Conservation (phyloP, 2,329 filamentous ascomycete genomes). For the Trichoderma sp. region DNA sequence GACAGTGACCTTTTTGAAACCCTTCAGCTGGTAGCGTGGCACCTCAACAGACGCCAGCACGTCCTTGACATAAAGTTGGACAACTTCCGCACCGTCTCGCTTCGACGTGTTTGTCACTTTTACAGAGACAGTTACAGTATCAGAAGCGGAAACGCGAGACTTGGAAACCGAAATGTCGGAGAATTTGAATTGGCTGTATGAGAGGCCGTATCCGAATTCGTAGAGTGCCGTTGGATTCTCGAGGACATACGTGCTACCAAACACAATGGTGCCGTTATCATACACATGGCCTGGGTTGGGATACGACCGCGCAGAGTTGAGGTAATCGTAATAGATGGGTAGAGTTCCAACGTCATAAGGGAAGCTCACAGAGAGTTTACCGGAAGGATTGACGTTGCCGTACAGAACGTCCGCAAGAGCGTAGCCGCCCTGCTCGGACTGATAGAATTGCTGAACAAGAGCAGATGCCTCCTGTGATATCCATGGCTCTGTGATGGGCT, state of each 20-base stretch:
- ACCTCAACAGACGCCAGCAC: background rate
- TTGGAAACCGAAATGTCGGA: slow-evolving; percentile 3
- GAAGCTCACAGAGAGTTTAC: slow-evolving; percentile 9
- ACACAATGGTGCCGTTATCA: background rate
- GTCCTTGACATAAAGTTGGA: slow-evolving; percentile 9
- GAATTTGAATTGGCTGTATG: background rate
- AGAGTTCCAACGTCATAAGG: slow-evolving; percentile 10
- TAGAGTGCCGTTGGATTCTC: background rate
- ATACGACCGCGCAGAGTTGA: background rate
- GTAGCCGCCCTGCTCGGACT: slow-evolving; percentile 1
- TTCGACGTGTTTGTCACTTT: background rate
- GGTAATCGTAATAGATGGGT: slow-evolving; percentile 4
- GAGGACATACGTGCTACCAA: slow-evolving; percentile 1
- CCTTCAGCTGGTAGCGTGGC: slow-evolving; percentile 2
- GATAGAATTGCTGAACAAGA: slow-evolving; percentile 9
- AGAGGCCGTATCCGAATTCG: slow-evolving; percentile 8
- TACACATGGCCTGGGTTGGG: background rate
- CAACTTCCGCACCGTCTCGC: background rate
- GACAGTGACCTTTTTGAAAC: slow-evolving; percentile 4
- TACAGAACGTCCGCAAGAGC: slow-evolving; percentile 7
- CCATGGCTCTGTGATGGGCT: slow-evolving; percentile 3
- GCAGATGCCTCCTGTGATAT: slow-evolving; percentile 4
- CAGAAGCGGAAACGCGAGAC: background rate
- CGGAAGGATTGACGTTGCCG: slow-evolving; percentile 5
- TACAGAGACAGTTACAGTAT: slow-evolving; percentile 2